Evolutionary conservation across 371 early-diverging fungal genomes (phyloP), one percentile per base, ranked within the genome.

Genomic region (Syncephalastrum sp.): DNA sequence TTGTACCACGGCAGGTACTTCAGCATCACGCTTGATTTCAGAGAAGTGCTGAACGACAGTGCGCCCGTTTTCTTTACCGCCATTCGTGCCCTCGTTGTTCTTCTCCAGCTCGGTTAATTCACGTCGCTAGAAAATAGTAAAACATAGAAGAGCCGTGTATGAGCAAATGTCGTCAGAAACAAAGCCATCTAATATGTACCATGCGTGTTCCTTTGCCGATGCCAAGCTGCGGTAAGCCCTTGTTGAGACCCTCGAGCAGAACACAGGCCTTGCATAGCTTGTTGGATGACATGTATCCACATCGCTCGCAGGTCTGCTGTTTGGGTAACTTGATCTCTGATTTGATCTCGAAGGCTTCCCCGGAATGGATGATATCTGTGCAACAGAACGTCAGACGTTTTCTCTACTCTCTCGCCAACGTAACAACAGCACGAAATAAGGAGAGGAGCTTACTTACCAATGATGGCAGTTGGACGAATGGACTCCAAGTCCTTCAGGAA

Each of bases 401-500:
- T 2, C 21, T 52, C 44, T 7, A 27, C 14, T 7, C 17, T 42
- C 5, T 12, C 5, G 10, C 2, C 38, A 33, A 33, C 21, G 21
- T 21, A 21, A 21, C 21, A 2, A 21, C 21, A 21, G 21, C 21
- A 21, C 0, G 21, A 21, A 21, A 21, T 21, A 21, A 2, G 2
- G 21, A 0, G 2, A 33, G 8, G 38, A 33, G 42, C 69, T 58
- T 76, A 87, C 69, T 58, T 76, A 87, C 92, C 91, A 59, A 97
- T 82, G 70, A 99, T 99, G 13, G 94, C 82, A 56, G 82, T 85
- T 2, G 99, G 91, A 56, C 99, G 82, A 50, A 96, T 87, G 23
- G 91, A 86, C 69, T 99, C 99, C 57, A 99, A 76, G 64, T 98
- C 96, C 71, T 99, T 99, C 50, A 99, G 76, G 69, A 97, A 98